These are phyloP conservation scores for Athelia sp. DNA, from an alignment of 1,284 basidiomycete species.

Conservation along the genomic window DNA sequence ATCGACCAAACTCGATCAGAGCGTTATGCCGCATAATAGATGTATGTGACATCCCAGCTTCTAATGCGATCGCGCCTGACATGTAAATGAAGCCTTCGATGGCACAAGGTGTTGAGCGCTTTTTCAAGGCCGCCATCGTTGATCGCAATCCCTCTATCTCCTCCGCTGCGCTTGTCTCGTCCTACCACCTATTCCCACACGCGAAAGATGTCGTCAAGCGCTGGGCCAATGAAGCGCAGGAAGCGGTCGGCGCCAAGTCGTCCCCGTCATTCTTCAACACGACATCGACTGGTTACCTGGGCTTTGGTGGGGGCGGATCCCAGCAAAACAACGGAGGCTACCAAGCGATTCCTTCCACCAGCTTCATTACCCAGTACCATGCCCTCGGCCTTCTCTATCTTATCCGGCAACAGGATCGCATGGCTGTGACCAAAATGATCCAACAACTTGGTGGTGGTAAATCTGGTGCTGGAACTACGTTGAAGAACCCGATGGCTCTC, in stretches of 20 bases:
- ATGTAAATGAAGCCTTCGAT: constrained; percentile 70
- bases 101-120: constrained; percentile 97
- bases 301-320: constrained; percentile 59
- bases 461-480: constrained; percentile 72
- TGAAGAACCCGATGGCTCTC: constrained; percentile 97
- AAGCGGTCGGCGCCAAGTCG: constrained; percentile 90
- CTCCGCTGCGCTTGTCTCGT: constrained; percentile 93
- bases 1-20: constrained; percentile 96
- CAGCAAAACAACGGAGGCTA: constrained; percentile 48
- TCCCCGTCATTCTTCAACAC: constrained; percentile 64
- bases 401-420: constrained; percentile 95
- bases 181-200: constrained; percentile 93
- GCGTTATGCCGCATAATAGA: constrained; percentile 97
- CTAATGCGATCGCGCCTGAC: too few species aligned
- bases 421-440: constrained; percentile 99
- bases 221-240: constrained; percentile 98
- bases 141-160: constrained; percentile 96
- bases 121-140: constrained; percentile 99
- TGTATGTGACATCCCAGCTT: constrained; percentile 50
- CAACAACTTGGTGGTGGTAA: constrained; percentile 93
- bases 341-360: constrained; percentile 81
- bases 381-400: constrained; percentile 92
- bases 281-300: constrained; percentile 57
- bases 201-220: constrained; percentile 95
- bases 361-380: constrained; percentile 96